Evolutionary conservation across 2,329 filamentous ascomycete genomes (phyloP), one percentile per base, ranked within the genome.

Genomic region (Shiraia sp.): DNA sequence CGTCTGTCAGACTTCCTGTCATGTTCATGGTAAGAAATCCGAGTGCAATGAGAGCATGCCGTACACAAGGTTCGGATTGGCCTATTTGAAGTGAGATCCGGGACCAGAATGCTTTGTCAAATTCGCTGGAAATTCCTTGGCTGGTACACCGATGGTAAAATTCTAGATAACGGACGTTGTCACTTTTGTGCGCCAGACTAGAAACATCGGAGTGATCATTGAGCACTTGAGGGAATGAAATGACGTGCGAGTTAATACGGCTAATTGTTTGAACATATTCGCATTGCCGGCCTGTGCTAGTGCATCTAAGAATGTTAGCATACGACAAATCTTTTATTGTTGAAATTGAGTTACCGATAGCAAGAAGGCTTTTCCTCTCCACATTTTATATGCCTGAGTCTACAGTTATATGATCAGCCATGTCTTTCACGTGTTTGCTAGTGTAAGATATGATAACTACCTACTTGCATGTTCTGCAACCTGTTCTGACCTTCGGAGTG

Each of bases 61-160:
- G 61, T 4, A 75, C 61, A 3, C 72, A 66, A 0, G 72, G 65
- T 36, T 75, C 74, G 3, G 63, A 58, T 5, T 59, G 55, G 16
- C 71, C 70, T 29, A 73, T 70, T 40, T 75, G 72, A 9, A 74
- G 56, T 6, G 72, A 57, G 12, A 72, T 57, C 3, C 51, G 63
- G 9, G 68, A 66, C 74, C 74, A 76, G 45, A 75, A 75, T 1
- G 63, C 59, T 1, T 64, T 38, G 32, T 61, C 53, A 25, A 61
- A 68, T 5, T 40, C 46, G 31, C 43, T 70, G 0, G 71, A 61
- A 3, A 76, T 57, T 32, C 49, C 74, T 3, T 54, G 48, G 1
- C 54, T 55, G 4, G 69, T 74, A 14, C 68, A 67, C 24, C 55
- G 55, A 12, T 64, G 65, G 57, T 79, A 79, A 67, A 73, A 78